Base-by-base conservation (phyloP, 202 grass and related monocot genomes). In the Alloteropsis angusta region DNA sequence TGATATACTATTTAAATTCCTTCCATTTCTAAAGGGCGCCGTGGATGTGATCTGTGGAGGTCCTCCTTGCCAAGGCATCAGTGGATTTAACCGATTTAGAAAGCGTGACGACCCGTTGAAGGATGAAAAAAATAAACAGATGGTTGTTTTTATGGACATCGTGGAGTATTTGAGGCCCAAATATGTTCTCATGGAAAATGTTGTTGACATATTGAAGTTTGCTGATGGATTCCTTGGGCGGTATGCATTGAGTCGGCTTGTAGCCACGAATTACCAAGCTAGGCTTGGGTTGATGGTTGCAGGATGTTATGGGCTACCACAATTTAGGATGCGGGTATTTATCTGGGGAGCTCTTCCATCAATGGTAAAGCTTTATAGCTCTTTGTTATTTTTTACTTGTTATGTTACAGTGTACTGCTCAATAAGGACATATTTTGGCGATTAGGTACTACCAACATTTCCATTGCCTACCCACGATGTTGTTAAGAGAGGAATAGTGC, bases 101-200 rank as follows among this genome's bases (percentile, higher is more conserved):
- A 80, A 77, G 6, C 14, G 3, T 21, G 9, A 70, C 30, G 79
- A 82, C 57, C 92, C 88, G 3, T 25, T 91, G 0, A 76, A 59
- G 35, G 88, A 91, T 46, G 86, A 90, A 37, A 89, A 91, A 54
- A 94, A 94, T 36, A 57, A 85, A 26, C 84, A 94, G 13, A 72
- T 94, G 88, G 50, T 82, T 54, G 77, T 91, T 6, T 94, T 78
- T 82, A 94, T 89, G 92, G 84, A 95, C 45, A 85, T 95, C 11
- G 86, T 91, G 44, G 58, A 89, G 2, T 91, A 75, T 54, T 65
- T 95, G 17, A 89, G 81, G 19, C 88, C 88, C 43, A 91, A 66
- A 82, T 91, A 89, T 42, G 88, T 91, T 30, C 60, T 95, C 0
- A 95, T 95, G 86, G 88, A 87, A 48, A 95, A 95, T 78, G 81